Evolutionary conservation across 2,329 filamentous ascomycete genomes (phyloP).

Genomic region (Hypocrella siamensis): DNA sequence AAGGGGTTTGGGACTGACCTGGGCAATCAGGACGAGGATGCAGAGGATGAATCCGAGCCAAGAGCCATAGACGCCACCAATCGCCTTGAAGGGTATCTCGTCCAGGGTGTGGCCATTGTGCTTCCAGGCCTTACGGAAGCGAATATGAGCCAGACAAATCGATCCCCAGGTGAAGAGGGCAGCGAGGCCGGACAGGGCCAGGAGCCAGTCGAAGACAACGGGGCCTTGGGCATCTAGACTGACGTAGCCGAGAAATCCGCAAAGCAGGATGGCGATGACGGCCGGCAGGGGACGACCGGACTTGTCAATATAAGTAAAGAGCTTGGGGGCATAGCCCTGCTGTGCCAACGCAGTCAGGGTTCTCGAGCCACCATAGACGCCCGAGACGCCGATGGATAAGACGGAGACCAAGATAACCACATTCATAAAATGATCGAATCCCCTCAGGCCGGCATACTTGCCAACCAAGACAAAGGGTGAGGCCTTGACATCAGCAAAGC

Average conservation of each 20-base stretch:
- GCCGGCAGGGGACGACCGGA: conserved; percentile 38
- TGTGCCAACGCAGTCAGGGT: conserved; percentile 43
- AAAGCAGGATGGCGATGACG: conserved; percentile 28
- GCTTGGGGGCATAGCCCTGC: conserved; percentile 39
- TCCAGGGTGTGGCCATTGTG: conserved; percentile 43
- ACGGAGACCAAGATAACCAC: conserved; percentile 42
- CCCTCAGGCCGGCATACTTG: conserved; percentile 32
- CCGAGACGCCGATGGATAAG: conserved; percentile 41
- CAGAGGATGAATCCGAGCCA: conserved; percentile 45
- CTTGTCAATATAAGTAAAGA: conserved; percentile 42
- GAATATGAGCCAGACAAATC: conserved; percentile 48
- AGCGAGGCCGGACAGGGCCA: conserved; percentile 43
- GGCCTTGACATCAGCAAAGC: conserved; percentile 21
- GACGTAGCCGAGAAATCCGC: conserved; percentile 33
- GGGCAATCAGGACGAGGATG: conserved; percentile 36
- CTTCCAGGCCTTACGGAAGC: conserved; percentile 45
- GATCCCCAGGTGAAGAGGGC: conserved; percentile 50
- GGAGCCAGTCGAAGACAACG: conserved; percentile 44
- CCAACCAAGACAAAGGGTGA: conserved; percentile 45
- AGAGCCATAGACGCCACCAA: conserved; percentile 46
- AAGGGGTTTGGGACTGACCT: no score
- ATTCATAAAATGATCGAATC: conserved; percentile 44
- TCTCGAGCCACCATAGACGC: conserved; percentile 42
- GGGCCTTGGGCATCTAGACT: conserved; percentile 25
- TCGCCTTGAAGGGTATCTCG: conserved; percentile 49